Evolutionary conservation across 257 asterid species (phyloP), one percentile per base, ranked within the genome.

Genomic region (Rehmannia glutinosa): DNA sequence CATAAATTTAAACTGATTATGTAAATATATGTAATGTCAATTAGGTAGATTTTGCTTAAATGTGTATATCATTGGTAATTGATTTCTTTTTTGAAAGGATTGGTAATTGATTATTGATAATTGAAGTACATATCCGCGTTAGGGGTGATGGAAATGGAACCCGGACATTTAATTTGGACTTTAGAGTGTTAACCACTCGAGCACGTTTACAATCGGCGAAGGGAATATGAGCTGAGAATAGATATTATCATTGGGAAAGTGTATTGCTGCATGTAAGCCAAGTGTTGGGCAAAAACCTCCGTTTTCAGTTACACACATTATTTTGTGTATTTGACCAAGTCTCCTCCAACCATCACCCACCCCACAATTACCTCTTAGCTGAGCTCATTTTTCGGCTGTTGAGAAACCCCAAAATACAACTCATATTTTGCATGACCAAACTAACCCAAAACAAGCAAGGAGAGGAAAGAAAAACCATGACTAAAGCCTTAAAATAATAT

Each of bases 221-320:
- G n/a, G n/a, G n/a, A n/a, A n/a, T n/a, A n/a, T n/a, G n/a, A n/a
- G n/a, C n/a, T n/a, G n/a, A n/a, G n/a, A n/a, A n/a, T n/a, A n/a
- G n/a, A n/a, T n/a, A n/a, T n/a, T n/a, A 59, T 39, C 5, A 6
- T 35, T 27, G 16, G 16, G 58, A 47, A 43, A 13, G n/a, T 3
- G 45, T 16, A 11, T 16, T 46, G 33, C 8, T 76, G 81, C 81
- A 66, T 76, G 81, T 16, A 42, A 54, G 81, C 69, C 81, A 72
- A 64, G 75, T 67, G 69, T 76, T 43, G n/a, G 68, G 70, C 65
- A 41, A 25, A n/a, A n/a, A n/a, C n/a, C n/a, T n/a, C 38, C 9
- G 2, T 45, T 33, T 33, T 51, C 28, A 66, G 57, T 33, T 38
- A 62, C 41, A 20, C 30, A 3, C 7, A 36, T 17, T 33, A 33